Percentiles rank a stretch among this genome's conserved stretches.
Evolutionary conservation across 345 rosid genomes (phyloP).

Genomic region (Euphorbia pulcherrima): DNA sequence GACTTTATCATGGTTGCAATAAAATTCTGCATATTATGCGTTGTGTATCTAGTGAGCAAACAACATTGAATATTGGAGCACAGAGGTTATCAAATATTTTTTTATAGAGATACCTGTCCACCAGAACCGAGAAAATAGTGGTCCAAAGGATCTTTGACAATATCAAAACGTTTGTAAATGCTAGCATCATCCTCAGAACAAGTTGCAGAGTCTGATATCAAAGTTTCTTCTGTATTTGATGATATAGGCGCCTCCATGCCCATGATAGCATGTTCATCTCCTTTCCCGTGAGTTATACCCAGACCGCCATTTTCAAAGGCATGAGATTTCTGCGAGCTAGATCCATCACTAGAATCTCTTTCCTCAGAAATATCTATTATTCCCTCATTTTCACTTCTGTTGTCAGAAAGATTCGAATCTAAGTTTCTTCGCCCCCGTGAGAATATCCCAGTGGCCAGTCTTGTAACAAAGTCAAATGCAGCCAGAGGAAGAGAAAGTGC

Average conservation of each 20-base stretch:
- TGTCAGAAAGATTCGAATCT: constrained; percentile 44
- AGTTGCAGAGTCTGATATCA: constrained; percentile 30
- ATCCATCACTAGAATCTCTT: constrained; percentile 38
- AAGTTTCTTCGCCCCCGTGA: constrained; percentile 58
- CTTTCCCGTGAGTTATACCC: constrained; percentile 32
- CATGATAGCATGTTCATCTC: constrained; percentile 24
- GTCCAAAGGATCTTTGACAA: constrained; percentile 68
- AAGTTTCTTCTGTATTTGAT: constrained; percentile 35
- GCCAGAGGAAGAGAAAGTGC: constrained; percentile 82
- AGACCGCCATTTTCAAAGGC: constrained; percentile 30
- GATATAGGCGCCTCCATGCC: constrained; percentile 23
- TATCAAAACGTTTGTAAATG: constrained; percentile 72
- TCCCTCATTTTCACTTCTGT: constrained; percentile 43
- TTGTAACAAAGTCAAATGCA: constrained; percentile 77
- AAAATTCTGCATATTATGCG: background rate
- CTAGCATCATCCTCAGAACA: constrained; percentile 34
- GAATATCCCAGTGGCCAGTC: constrained; percentile 81
- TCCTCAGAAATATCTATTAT: constrained; percentile 25
- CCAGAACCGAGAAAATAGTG: constrained; percentile 66
- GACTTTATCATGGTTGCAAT: background rate
- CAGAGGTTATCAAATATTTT: background rate
- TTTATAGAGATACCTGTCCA: constrained; percentile 52
- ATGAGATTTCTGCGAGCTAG: constrained; percentile 42
- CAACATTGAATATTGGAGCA: background rate
- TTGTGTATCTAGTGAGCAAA: background rate